Conservation (phyloP, 768 basidiomycete genomes). For the Mycena filopes region DNA sequence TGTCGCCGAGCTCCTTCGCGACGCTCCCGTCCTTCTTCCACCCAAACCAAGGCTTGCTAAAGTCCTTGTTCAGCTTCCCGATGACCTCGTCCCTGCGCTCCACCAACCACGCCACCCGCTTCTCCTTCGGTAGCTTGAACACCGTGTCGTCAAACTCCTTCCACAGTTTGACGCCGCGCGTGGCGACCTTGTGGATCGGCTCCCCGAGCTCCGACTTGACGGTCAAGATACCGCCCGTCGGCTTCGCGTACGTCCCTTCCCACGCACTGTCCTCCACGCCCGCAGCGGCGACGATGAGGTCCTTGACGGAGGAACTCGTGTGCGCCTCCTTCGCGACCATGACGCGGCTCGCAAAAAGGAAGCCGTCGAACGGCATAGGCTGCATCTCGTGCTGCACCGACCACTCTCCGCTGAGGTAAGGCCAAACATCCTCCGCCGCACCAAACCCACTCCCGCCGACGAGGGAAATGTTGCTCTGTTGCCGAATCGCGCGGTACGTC, state of each 20-base stretch:
- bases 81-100: slow-evolving; percentile 93
- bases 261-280: slow-evolving; percentile 91
- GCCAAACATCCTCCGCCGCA: slow-evolving; percentile 94
- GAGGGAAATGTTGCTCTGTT: slow-evolving; percentile 87
- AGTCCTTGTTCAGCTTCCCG: slow-evolving; percentile 91
- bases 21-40: slow-evolving; percentile 92
- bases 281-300: slow-evolving; percentile 93
- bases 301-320: slow-evolving; percentile 93
- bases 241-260: slow-evolving; percentile 95
- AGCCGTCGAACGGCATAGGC: slow-evolving; percentile 98
- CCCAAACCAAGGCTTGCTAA: slow-evolving; percentile 97
- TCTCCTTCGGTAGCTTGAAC: slow-evolving; percentile 96
- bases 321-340: slow-evolving; percentile 99
- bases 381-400: slow-evolving; percentile 85
- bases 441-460: slow-evolving; percentile 97
- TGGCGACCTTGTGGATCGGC: slow-evolving; percentile 99
- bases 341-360: slow-evolving; percentile 94
- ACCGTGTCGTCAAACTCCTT: slow-evolving; percentile 98
- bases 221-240: slow-evolving; percentile 95
- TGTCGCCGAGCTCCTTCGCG: slow-evolving; percentile 89
- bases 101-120: slow-evolving; percentile 87
- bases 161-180: slow-evolving; percentile 96
- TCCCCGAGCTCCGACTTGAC: slow-evolving; percentile 98
- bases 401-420: slow-evolving; percentile 97
- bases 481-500: slow-evolving; percentile 91